phyloP scores from a whole-genome alignment of 371 early-diverging fungal species.

The Dichotomocladium elegans region DNA sequence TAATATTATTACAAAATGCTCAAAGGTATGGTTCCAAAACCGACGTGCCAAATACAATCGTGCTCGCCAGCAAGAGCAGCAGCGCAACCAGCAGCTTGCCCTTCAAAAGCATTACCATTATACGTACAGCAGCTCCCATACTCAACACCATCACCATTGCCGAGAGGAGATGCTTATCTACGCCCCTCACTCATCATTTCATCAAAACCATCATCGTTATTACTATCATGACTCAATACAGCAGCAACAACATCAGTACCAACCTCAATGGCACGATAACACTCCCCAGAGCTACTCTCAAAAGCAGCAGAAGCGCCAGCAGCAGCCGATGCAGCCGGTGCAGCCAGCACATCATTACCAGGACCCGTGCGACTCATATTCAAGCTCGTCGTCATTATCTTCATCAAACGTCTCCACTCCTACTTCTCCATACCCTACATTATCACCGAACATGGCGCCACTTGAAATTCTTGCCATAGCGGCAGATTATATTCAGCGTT shows the following conservation, averaged over 20 bases:
- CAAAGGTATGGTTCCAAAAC: constrained; percentile 33
- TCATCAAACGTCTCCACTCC: constrained; percentile 34
- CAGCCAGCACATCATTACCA: constrained; percentile 7
- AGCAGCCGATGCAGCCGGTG: neutral
- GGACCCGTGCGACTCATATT: constrained; percentile 2
- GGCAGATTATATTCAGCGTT: constrained; percentile 46
- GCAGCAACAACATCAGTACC: neutral
- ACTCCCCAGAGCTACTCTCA: neutral
- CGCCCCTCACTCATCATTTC: neutral
- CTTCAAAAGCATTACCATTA: too few species aligned
- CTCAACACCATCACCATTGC: constrained; percentile 11
- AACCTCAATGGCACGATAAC: neutral
- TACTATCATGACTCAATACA: neutral
- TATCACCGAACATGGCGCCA: constrained; percentile 27
- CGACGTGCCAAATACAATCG: constrained; percentile 33
- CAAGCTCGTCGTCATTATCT: constrained; percentile 23
- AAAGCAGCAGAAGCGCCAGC: neutral
- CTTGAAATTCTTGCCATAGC: constrained; percentile 46
- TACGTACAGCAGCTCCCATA: too few species aligned
- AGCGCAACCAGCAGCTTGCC: constrained; percentile 7
- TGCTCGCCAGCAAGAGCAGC: constrained; percentile 18
- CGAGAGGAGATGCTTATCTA: constrained; percentile 1
- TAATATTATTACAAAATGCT: neutral
- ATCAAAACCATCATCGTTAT: constrained; percentile 1
- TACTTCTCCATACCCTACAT: constrained; percentile 6